phyloP scores from a whole-genome alignment of 139 green algal species.

The Chlorella sorokiniana region DNA sequence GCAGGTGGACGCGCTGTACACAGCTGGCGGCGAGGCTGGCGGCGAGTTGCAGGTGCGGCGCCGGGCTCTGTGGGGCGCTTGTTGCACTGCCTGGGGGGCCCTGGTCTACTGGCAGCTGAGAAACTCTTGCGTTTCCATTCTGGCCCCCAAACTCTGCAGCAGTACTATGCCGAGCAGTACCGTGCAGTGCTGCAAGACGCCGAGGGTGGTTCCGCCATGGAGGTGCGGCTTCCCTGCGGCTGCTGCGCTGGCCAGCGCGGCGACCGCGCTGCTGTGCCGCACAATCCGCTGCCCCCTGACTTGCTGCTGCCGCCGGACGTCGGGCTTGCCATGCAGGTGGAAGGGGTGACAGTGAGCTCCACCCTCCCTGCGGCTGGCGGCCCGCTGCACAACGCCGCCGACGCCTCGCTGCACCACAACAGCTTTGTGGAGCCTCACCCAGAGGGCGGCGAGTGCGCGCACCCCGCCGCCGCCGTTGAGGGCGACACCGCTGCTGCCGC shows the following conservation, averaged over 20 bases:
- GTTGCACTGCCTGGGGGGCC: too few species aligned
- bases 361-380: background rate
- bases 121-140: too few species aligned
- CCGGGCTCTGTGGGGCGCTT: too few species aligned
- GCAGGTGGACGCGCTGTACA: background rate
- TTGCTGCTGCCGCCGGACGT: too few species aligned
- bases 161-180: background rate
- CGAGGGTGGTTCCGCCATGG: background rate
- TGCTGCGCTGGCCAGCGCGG: too few species aligned
- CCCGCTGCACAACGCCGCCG: background rate
- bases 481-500: background rate
- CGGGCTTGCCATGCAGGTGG: too few species aligned
- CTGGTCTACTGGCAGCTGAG: background rate
- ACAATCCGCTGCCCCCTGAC: too few species aligned
- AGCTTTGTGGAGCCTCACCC: slow-evolving; percentile 33
- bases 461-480: background rate
- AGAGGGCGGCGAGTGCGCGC: background rate
- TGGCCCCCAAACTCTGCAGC: background rate
- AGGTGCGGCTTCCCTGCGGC: too few species aligned
- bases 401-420: slow-evolving; percentile 14
- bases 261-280: too few species aligned
- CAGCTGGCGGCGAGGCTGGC: background rate
- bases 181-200: background rate
- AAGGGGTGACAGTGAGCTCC: too few species aligned
- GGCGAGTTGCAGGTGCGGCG: background rate